Evolutionary conservation across 2,329 filamentous ascomycete genomes (phyloP).

Genomic region (Plectosphaerella plurivora): DNA sequence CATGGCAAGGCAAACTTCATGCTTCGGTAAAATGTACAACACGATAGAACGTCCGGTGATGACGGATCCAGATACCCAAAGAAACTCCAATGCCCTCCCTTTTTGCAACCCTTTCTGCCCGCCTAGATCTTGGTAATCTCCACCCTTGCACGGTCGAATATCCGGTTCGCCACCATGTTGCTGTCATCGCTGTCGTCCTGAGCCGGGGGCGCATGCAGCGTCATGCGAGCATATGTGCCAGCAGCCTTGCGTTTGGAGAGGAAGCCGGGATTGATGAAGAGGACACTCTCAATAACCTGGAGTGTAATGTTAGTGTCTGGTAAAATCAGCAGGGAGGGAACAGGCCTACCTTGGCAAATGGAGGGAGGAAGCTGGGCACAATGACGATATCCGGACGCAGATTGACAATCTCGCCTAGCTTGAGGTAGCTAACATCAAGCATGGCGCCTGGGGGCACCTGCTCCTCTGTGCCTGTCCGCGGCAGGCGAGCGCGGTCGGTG

Average conservation of each 20-base stretch:
- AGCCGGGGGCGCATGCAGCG: slow-evolving; percentile 61
- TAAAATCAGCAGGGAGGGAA: background rate
- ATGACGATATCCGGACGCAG: slow-evolving; percentile 82
- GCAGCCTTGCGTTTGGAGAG: slow-evolving; percentile 79
- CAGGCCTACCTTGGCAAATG: slow-evolving; percentile 75
- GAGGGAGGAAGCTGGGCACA: slow-evolving; percentile 74
- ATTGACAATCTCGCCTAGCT: slow-evolving; percentile 86
- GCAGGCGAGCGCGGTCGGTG: slow-evolving; percentile 61
- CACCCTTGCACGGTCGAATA: slow-evolving; percentile 80
- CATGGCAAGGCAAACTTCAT: no score
- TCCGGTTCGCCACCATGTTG: slow-evolving; percentile 63
- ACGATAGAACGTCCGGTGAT: slow-evolving; percentile 45
- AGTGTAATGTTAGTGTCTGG: slow-evolving; percentile 3
- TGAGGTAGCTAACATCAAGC: slow-evolving; percentile 79
- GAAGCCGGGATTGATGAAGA: slow-evolving; percentile 86
- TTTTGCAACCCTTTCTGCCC: slow-evolving; percentile 1
- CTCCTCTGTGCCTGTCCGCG: slow-evolving; percentile 57
- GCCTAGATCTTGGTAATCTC: slow-evolving; percentile 75
- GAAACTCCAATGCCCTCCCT: slow-evolving; percentile 5
- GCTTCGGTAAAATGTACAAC: slow-evolving; percentile 51
- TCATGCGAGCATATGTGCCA: slow-evolving; percentile 81
- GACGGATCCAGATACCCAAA: slow-evolving; percentile 14
- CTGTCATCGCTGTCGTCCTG: slow-evolving; percentile 47
- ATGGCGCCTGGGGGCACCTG: slow-evolving; percentile 67
- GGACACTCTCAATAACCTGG: slow-evolving; percentile 83